These are phyloP conservation scores for Veloporphyrellus conicus DNA, from an alignment of 1,284 basidiomycete species.

Conservation along the genomic window DNA sequence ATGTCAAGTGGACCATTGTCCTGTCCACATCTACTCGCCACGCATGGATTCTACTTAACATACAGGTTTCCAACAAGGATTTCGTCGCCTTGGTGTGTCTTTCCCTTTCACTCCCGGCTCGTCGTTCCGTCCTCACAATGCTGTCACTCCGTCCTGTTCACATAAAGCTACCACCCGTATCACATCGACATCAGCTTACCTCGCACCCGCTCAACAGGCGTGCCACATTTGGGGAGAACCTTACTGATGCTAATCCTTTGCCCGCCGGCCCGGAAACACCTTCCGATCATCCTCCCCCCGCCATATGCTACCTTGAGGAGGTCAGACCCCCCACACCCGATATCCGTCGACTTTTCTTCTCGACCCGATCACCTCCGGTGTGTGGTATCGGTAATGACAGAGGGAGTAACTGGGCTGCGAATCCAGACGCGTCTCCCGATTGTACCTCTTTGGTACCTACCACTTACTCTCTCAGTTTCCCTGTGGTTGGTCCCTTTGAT, in stretches of 20 bases:
- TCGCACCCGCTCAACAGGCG: constrained; percentile 6
- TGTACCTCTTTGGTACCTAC: background rate
- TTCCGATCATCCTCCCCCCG: background rate
- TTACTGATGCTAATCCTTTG: constrained; percentile 6
- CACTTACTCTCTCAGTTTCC: constrained; percentile 8
- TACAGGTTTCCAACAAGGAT: background rate
- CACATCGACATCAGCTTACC: background rate
- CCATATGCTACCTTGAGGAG: background rate
- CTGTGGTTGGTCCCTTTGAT: constrained; percentile 28
- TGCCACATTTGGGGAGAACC: constrained; percentile 2
- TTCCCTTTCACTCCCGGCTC: background rate
- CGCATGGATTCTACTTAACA: constrained; percentile 17
- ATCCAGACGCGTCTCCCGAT: background rate
- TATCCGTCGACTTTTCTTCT: background rate
- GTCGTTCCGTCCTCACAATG: constrained; percentile 12
- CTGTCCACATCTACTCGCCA: constrained; percentile 5
- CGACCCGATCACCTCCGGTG: background rate
- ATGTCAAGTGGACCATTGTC: constrained; percentile 17
- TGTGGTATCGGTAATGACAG: background rate
- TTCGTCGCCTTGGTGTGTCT: background rate
- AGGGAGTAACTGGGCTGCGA: background rate
- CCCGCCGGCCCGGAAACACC: background rate
- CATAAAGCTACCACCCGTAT: background rate
- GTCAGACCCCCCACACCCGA: background rate
- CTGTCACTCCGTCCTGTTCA: background rate